These are phyloP conservation scores for Fusarium sp. DNA, from an alignment of 2,329 filamentous ascomycete species.

Conservation along the genomic window DNA sequence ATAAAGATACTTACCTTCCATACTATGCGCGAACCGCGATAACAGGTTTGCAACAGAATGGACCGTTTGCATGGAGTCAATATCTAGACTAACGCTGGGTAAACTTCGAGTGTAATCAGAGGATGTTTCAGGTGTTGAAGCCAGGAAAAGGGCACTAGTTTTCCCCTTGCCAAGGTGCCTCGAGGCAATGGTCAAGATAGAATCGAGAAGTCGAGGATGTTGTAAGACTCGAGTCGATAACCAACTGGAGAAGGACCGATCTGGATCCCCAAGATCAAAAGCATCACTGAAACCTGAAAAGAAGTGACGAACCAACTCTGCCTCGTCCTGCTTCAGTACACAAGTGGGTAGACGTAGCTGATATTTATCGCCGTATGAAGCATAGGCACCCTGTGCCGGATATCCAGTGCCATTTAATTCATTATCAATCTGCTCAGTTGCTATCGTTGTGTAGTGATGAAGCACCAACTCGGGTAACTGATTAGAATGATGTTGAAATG, in stretches of 20 bases:
- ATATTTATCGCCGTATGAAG: not conserved
- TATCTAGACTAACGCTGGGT: too few relatives aligned
- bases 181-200: not conserved
- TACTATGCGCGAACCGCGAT: not conserved
- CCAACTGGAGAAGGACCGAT: not conserved
- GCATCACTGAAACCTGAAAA: not conserved
- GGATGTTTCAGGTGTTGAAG: rapidly evolving
- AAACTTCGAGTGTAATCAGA: not conserved
- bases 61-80: too few relatives aligned
- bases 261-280: not conserved
- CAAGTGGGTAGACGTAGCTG: not conserved
- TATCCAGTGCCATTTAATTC: rapidly evolving
- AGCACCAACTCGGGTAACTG: not conserved
- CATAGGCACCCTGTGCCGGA: rapidly evolving
- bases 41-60: not conserved
- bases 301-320: not conserved
- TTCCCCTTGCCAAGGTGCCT: not conserved
- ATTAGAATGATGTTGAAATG: not conserved
- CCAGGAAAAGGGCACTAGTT: rapidly evolving
- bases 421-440: not conserved
- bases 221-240: not conserved
- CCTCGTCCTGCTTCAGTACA: not conserved
- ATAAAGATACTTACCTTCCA: not conserved
- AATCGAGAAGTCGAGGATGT: not conserved
- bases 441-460: not conserved